A percentile compares a stretch with the other conserved stretches of the same genome.
Conservation (phyloP, 2,329 filamentous ascomycete genomes). For the Fulvia fulva region DNA sequence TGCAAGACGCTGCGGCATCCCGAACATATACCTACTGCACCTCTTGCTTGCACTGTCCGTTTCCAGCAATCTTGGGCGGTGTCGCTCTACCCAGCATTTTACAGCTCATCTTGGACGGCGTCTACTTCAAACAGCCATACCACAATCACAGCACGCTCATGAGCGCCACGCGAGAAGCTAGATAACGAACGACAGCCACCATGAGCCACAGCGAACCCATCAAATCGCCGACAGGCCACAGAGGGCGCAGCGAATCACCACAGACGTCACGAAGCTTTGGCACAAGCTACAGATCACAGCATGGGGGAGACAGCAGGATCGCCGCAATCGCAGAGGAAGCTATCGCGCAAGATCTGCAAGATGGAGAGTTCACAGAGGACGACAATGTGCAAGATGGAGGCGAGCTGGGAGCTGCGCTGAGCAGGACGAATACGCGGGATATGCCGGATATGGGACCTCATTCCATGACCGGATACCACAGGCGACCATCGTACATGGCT, state of each 20-base stretch:
- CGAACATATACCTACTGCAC: background rate
- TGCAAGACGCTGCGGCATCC: background rate
- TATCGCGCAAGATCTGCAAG: slow-evolving; percentile 30
- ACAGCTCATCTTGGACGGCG: background rate
- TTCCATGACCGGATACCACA: slow-evolving; percentile 64
- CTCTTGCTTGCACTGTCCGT: background rate
- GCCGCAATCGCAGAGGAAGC: slow-evolving; percentile 31
- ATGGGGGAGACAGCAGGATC: slow-evolving; percentile 13
- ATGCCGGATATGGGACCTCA: slow-evolving; percentile 25
- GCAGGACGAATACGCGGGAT: slow-evolving; percentile 16
- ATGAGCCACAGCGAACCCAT: slow-evolving; percentile 1
- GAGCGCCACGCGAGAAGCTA: background rate
- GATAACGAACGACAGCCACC: background rate
- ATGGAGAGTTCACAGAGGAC: slow-evolving; percentile 21
- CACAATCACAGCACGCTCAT: background rate
- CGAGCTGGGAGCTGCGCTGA: slow-evolving; percentile 10
- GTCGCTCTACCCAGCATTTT: background rate
- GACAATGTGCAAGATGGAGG: slow-evolving; percentile 17
- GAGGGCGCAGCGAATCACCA: slow-evolving; percentile 16
- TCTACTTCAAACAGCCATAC: background rate
- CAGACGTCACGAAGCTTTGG: slow-evolving; percentile 25
- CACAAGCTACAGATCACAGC: slow-evolving; percentile 25
- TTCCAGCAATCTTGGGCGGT: background rate
- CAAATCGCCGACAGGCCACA: background rate
- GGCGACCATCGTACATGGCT: slow-evolving; percentile 71